Evolutionary conservation across 176 grass and related monocot species (phyloP), one percentile per base, ranked within the genome.

Genomic region (Saccharum officinarum): DNA sequence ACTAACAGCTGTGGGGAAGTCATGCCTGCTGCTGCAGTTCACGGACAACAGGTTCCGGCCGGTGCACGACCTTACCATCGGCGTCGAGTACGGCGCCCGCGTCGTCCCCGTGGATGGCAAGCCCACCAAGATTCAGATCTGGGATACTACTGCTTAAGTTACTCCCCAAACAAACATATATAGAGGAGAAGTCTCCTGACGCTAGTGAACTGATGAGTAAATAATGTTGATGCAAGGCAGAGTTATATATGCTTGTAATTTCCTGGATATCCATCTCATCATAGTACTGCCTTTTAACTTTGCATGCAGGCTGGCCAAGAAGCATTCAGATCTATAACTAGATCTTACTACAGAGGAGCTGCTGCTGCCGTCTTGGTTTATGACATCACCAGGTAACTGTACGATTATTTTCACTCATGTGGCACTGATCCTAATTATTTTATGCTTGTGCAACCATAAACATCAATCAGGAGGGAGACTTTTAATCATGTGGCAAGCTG

Each of bases 21-120:
- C 92, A 28, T 94, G 92, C 81, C 83, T 94, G 84, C 89, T 94
- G 64, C 83, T 94, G 83, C 92, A 91, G 81, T 94, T 94, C 71
- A 94, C 92, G 4, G 92, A 94, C 76, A 91, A 94, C 75, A 81
- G 92, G 31, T 94, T 94, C 83, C 86, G 89, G 84, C 89, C 92
- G 8, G 92, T 91, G 9, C 92, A 94, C 71, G 92, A 94, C 83
- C 85, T 94, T 39, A 94, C 92, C 50, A 94, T 94, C 67, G 92
- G 92, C 77, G 92, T 94, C 78, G 92, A 94, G 69, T 94, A 91
- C 73, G 92, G 92, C 62, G 89, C 92, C 9, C 89, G 92, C 70
- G 44, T 46, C 44, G 11, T 46, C 44, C 1, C 44, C 3, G 44
- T 46, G 0, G 44, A 46, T 46, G 44, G 44, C 44, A 46, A 45